Evolutionary conservation across 2,329 filamentous ascomycete genomes (phyloP).

Genomic region (Diaporthe velutina): DNA sequence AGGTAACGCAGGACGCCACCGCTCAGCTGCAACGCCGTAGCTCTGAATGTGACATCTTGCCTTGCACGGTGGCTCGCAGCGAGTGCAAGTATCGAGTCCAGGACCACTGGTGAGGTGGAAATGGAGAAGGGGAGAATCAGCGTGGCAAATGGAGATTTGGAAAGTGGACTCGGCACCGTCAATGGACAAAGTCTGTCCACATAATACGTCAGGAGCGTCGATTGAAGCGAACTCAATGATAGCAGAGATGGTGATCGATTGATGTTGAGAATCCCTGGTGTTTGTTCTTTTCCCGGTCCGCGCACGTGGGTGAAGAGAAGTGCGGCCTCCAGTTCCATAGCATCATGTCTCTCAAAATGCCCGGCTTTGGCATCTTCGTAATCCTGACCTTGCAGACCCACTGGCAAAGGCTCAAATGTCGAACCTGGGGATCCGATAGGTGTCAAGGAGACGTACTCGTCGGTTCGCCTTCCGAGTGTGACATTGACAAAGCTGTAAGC

Average conservation of each 20-base stretch:
- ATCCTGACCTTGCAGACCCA: not conserved
- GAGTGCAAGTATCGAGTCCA: conserved; percentile 38
- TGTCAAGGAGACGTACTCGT: not conserved
- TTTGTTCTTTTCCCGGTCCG: not conserved
- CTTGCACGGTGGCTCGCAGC: conserved; percentile 39
- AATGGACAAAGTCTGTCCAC: conserved; percentile 37
- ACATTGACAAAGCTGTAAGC: conserved; percentile 39
- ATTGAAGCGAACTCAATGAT: not conserved
- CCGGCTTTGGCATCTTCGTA: not conserved
- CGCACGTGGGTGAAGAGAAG: not conserved
- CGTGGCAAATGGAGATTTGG: conserved; percentile 38
- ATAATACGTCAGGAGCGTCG: conserved; percentile 38
- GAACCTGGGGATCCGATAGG: too few species aligned
- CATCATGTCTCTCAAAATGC: not conserved
- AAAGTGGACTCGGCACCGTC: conserved; percentile 37
- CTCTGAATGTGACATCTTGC: conserved; percentile 31
- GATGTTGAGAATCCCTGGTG: not conserved
- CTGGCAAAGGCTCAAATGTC: not conserved
- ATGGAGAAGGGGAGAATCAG: conserved; percentile 38
- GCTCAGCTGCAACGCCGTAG: conserved; percentile 46
- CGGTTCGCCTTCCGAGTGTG: not conserved
- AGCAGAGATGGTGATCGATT: not conserved
- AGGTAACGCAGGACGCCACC: conserved; percentile 52
- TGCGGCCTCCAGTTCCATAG: not conserved
- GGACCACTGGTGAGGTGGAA: conserved; percentile 36